phyloP scores from a whole-genome alignment of 2,329 filamentous ascomycete species.

The Periconia macrospinosa region DNA sequence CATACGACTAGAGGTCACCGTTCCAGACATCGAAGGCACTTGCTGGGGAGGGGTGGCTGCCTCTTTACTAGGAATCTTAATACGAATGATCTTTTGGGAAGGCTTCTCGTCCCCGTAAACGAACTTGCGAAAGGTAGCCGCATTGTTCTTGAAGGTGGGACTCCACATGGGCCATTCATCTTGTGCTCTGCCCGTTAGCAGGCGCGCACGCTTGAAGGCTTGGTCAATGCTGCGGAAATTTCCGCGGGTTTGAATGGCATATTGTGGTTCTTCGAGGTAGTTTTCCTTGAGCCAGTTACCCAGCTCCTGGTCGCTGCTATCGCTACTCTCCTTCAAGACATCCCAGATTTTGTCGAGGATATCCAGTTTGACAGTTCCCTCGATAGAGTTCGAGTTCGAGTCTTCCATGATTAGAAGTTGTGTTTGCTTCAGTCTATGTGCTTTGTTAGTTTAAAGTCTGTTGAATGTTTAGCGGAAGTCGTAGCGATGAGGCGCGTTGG shows the following conservation, averaged over 20 bases:
- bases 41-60: too few species aligned
- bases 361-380: conserved; percentile 26
- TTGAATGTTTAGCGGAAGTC: too few species aligned
- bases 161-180: conserved; percentile 29
- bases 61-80: too few species aligned
- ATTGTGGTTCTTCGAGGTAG: conserved; percentile 18
- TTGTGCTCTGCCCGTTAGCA: conserved; percentile 30
- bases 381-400: conserved; percentile 7
- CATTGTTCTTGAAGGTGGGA: not conserved
- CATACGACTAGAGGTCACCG: too few species aligned
- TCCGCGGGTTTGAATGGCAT: conserved; percentile 20
- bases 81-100: not conserved
- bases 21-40: too few species aligned
- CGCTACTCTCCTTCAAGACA: conserved; percentile 21
- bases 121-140: not conserved
- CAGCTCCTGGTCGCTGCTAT: conserved; percentile 20
- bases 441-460: too few species aligned
- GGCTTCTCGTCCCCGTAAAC: not conserved
- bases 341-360: conserved; percentile 24
- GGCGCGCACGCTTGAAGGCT: conserved; percentile 32
- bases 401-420: too few species aligned
- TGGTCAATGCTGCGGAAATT: conserved; percentile 25
- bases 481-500: too few species aligned
- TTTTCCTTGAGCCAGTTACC: conserved; percentile 26
- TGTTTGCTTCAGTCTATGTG: too few species aligned